phyloP scores from a whole-genome alignment of 768 basidiomycete genomes.

The Amanita inopinata region DNA sequence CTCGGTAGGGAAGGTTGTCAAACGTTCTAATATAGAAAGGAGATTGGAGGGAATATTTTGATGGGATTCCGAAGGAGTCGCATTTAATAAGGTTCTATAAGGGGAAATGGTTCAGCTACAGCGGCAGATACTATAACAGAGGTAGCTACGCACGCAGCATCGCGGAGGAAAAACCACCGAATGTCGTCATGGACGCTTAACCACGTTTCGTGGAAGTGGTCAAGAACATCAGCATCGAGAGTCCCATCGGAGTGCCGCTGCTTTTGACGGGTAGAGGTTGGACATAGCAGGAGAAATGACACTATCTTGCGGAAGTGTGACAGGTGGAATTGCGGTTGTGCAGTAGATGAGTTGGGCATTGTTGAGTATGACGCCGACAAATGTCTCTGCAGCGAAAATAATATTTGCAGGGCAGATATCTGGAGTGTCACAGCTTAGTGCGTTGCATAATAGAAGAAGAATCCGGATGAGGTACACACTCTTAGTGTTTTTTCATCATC shows the following conservation, averaged over 20 bases:
- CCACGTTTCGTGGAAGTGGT: conserved; percentile 62
- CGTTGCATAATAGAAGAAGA: background rate
- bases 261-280: conserved; percentile 29
- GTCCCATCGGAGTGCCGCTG: conserved; percentile 19
- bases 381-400: conserved; percentile 69
- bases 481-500: conserved; percentile 69
- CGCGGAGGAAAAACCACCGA: conserved; percentile 83
- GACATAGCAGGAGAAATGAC: conserved; percentile 50
- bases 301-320: conserved; percentile 60
- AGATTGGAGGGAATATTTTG: conserved; percentile 35
- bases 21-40: conserved; percentile 53
- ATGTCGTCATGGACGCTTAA: conserved; percentile 74
- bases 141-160: conserved; percentile 46
- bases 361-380: conserved; percentile 58
- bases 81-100: conserved; percentile 22
- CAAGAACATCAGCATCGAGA: conserved; percentile 50
- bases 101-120: background rate
- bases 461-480: conserved; percentile 31
- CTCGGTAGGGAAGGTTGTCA: conserved; percentile 69
- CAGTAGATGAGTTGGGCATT: conserved; percentile 20
- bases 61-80: conserved; percentile 20
- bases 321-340: conserved; percentile 58
- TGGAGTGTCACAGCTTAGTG: conserved; percentile 21
- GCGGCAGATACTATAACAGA: background rate
- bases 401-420: conserved; percentile 64